Evolutionary conservation across 2,329 filamentous ascomycete genomes (phyloP), one percentile per base, ranked within the genome.

Genomic region (Lachnellula cervina): DNA sequence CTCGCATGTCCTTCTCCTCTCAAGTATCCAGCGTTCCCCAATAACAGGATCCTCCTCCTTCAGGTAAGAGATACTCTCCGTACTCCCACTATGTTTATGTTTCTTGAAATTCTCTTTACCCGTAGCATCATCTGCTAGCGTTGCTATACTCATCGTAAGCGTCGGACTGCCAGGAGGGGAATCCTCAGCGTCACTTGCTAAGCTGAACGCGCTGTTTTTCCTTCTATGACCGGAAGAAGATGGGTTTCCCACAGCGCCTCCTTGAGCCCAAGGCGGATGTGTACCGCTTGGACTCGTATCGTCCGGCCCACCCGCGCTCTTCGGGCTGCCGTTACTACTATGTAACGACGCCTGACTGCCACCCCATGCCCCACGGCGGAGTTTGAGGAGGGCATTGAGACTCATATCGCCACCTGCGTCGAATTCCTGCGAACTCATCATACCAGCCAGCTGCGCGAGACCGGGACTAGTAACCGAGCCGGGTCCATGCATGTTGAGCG

Each of bases 281-380:
- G 54, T 52, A 3, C 59, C 62, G 8, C 62, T 55, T 7, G 68
- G 68, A 49, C 63, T 66, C 2, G 49, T 51, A 55, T 64, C 67
- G 21, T 66, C 66, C 44, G 55, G 53, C 40, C 56, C 59, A 49
- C 59, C 58, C 34, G 60, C 50, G 50, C 57, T 64, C 25, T 51
- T 61, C 14, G 70, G 70, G 49, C 69, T 71, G 73, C 77, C 54
- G 3, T 52, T 60, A 50, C 63, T 72, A 60, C 81, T 88, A 51
- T 77, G 77, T 5, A 91, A 72, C 64, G 89, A 93, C 1, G 80
- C 84, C 65, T 90, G 88, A 55, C 89, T 94, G 4, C 88, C 88
- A 23, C 90, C 90, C 82, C 89, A 96, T 0, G 90, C 87, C 49
- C 82, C 85, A 11, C 82, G 86, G 3, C 91, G 82, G 43, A 95